Percentiles rank a stretch among this genome's conserved stretches.
phyloP scores from a whole-genome alignment of 2,329 filamentous ascomycete genomes.

The Apiospora saccharicola region DNA sequence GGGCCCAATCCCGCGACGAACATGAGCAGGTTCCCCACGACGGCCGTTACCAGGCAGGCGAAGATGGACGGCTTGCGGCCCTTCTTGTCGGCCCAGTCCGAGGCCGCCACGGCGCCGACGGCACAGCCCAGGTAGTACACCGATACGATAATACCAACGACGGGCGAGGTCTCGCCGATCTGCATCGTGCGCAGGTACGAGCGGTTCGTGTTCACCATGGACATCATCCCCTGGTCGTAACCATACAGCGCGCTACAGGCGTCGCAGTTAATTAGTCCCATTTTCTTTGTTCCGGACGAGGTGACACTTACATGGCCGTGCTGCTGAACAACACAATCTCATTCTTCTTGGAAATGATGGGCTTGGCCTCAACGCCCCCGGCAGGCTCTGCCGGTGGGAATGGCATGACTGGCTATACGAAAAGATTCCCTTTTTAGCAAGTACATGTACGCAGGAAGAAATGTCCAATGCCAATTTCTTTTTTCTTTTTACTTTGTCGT shows the following conservation, averaged over 20 bases:
- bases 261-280: neutral
- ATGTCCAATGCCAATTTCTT: neutral
- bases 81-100: slow-evolving; percentile 58
- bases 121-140: slow-evolving; percentile 70
- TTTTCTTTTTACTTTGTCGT: neutral
- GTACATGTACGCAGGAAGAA: neutral
- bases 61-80: slow-evolving; percentile 65
- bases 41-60: slow-evolving; percentile 58
- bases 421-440: neutral
- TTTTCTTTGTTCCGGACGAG: fast-evolving
- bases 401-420: slow-evolving; percentile 35
- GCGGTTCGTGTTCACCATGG: slow-evolving; percentile 45
- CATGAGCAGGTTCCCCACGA: slow-evolving; percentile 66
- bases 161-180: slow-evolving; percentile 54
- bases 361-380: slow-evolving; percentile 31
- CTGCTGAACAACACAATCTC: slow-evolving; percentile 48
- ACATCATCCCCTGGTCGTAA: slow-evolving; percentile 48
- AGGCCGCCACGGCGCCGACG: slow-evolving; percentile 63
- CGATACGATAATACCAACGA: slow-evolving; percentile 67
- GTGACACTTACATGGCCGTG: slow-evolving; percentile 41
- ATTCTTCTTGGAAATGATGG: slow-evolving; percentile 42
- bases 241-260: slow-evolving; percentile 39
- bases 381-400: slow-evolving; percentile 39
- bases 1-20: slow-evolving; percentile 62
- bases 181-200: slow-evolving; percentile 65